A percentile compares a stretch with the other conserved stretches of the same genome.
phyloP scores from a whole-genome alignment of 2,329 filamentous ascomycete species.

The Camptophora hylomeconis region DNA sequence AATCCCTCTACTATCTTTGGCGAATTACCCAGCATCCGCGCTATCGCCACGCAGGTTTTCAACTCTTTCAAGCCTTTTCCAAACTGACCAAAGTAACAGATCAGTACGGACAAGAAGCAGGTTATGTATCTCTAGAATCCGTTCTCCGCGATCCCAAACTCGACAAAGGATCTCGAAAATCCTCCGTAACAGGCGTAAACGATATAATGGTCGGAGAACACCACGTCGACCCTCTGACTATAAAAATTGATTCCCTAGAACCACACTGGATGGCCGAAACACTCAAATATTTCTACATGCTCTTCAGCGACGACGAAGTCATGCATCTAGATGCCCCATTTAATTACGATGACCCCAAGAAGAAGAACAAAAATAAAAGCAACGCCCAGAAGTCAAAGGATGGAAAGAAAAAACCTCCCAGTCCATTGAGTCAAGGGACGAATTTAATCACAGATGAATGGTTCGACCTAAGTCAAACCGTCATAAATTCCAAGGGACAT shows the following conservation, averaged over 20 bases:
- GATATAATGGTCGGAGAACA: constrained; percentile 1
- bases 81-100: constrained; percentile 70
- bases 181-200: constrained; percentile 6
- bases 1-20: constrained; percentile 97
- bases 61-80: constrained; percentile 90
- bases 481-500: constrained; percentile 95
- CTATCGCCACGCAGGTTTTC: constrained; percentile 95
- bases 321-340: too few species aligned
- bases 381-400: too few species aligned
- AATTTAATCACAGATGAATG: constrained; percentile 48
- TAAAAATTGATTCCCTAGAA: constrained; percentile 78
- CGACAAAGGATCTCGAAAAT: constrained; percentile 5
- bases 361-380: too few species aligned
- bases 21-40: constrained; percentile 80
- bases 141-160: constrained; percentile 14
- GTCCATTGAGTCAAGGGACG: constrained; percentile 4
- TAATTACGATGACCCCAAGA: too few species aligned
- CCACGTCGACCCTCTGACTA: neutral
- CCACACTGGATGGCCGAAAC: constrained; percentile 99
- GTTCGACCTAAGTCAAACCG: constrained; percentile 70
- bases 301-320: constrained; percentile 57
- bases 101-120: constrained; percentile 25
- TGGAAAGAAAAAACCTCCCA: constrained; percentile 7
- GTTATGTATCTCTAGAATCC: constrained; percentile 13
- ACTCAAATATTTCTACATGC: constrained; percentile 90